These are phyloP conservation scores for Eucalyptus pauciflora DNA, from an alignment of 345 rosid genomes.

Conservation along the genomic window DNA sequence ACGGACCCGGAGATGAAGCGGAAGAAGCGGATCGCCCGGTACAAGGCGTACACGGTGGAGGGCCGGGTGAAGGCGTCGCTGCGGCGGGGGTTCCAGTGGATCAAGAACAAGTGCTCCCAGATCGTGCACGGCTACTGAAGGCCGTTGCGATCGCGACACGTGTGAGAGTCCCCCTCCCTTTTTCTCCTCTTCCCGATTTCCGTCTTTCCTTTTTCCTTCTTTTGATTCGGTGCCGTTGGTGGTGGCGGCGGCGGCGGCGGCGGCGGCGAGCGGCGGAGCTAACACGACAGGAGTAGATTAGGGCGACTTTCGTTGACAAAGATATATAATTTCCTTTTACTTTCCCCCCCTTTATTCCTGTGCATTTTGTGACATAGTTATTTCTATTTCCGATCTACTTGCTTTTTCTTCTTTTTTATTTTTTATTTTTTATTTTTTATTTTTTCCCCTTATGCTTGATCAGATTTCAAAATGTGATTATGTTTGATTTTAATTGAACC, in stretches of 20 bases:
- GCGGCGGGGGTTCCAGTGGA: constrained; percentile 4
- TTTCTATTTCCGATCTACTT: neutral
- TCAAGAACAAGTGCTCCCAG: constrained; percentile 1
- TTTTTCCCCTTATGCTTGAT: neutral
- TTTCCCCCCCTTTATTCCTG: neutral
- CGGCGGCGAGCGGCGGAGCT: neutral
- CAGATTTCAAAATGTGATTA: neutral
- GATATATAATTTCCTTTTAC: neutral
- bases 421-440: neutral
- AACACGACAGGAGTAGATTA: neutral
- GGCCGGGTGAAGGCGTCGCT: constrained; percentile 8
- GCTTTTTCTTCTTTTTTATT: neutral
- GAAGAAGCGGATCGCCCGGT: constrained; percentile 12
- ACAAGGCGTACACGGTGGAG: constrained; percentile 6
- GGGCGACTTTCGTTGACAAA: neutral
- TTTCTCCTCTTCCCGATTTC: neutral
- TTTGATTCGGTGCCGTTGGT: neutral
- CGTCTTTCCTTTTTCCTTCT: neutral
- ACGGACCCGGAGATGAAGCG: constrained; percentile 7
- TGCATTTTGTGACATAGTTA: neutral
- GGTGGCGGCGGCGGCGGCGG: neutral
- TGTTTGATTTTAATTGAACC: neutral
- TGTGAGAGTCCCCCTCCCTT: neutral
- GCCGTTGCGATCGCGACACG: neutral
- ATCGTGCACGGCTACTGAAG: neutral